Conservation (phyloP, 768 basidiomycete species). For the Symmetrospora coprosmae region DNA sequence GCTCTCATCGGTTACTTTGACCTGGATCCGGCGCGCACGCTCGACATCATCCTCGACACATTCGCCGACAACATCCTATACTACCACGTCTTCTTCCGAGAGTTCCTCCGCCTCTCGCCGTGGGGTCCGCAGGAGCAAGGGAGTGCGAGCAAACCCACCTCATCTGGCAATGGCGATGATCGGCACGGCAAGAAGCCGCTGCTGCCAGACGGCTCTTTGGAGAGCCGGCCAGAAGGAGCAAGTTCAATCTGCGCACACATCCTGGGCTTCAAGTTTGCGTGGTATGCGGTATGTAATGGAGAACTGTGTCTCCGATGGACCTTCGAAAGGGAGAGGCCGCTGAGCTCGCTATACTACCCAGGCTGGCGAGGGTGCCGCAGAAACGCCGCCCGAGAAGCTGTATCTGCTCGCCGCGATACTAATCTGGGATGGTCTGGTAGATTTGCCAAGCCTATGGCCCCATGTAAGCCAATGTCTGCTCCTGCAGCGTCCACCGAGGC, state of each 20-base stretch:
- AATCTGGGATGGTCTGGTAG: slow-evolving; percentile 76
- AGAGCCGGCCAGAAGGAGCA: slow-evolving; percentile 28
- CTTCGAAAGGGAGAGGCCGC: no score
- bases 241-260: slow-evolving; percentile 51
- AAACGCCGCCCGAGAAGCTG: slow-evolving; percentile 55
- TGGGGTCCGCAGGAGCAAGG: slow-evolving; percentile 44
- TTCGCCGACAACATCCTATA: slow-evolving; percentile 65
- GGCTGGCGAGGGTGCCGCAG: slow-evolving; percentile 35
- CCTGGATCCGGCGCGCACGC: slow-evolving; percentile 80
- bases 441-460: slow-evolving; percentile 76
- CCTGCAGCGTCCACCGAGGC: background rate
- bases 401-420: slow-evolving; percentile 72
- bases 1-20: slow-evolving; percentile 86
- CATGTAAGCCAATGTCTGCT: slow-evolving; percentile 48
- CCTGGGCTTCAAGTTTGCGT: slow-evolving; percentile 89
- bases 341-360: background rate
- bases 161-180: slow-evolving; percentile 19
- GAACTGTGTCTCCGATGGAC: no score
- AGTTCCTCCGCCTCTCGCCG: slow-evolving; percentile 69
- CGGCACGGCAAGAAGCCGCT: slow-evolving; percentile 27
- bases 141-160: background rate
- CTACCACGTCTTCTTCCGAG: slow-evolving; percentile 78
- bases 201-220: slow-evolving; percentile 31
- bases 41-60: slow-evolving; percentile 86
- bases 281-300: slow-evolving; percentile 69